Base-by-base conservation (phyloP, 352 stramenopile species). In the Phytophthora meadii region DNA sequence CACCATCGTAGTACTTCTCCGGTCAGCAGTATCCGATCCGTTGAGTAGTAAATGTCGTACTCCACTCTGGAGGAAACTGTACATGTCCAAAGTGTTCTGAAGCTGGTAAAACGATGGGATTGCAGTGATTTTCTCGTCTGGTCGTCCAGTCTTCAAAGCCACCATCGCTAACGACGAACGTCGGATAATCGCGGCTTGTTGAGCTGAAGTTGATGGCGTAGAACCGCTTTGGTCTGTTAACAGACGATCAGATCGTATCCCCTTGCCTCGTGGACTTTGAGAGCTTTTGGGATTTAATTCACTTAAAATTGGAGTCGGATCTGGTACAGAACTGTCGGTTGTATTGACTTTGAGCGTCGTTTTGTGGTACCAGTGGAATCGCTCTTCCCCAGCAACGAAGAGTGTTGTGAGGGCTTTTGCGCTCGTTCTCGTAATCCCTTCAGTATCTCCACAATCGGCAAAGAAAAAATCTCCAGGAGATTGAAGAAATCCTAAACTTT, bases 301-400 rank as follows among this genome's bases (percentile, higher is more conserved):
- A 34, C 15, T 11, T 48, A 17, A 25, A 12, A 25, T 8, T 34
- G 15, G 12, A 34, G 24, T 44, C 34, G 30, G 19, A 44, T 68
- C 54, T 27, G 47, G 27, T 12, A 17, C 24, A 19, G 54, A 51
- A 41, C 49, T 39, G 19, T 36, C 22, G 7, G 53, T 47, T 0
- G 40, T n/a, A n/a, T 61, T 69, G 0, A 66, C 63, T 60, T 73
- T 84, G 0, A 67, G 36, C 2, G 52, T 48, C 12, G 61, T 46
- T 32, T 75, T 80, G 50, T 88, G 72, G 30, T 90, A 85, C 83
- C 81, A 89, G 30, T 89, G 81, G 48, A 87, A 89, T 1, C 78
- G 70, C 27, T 92, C 83, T 30, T 90, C 81, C 0, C 78, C 79
- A 7, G 70, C 46, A 12, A 76, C 55, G 51, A 89, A 87, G 1